Percentiles rank a stretch among this genome's conserved stretches.
phyloP scores from a whole-genome alignment of 1,284 basidiomycete genomes.

The Naganishia cerealis region DNA sequence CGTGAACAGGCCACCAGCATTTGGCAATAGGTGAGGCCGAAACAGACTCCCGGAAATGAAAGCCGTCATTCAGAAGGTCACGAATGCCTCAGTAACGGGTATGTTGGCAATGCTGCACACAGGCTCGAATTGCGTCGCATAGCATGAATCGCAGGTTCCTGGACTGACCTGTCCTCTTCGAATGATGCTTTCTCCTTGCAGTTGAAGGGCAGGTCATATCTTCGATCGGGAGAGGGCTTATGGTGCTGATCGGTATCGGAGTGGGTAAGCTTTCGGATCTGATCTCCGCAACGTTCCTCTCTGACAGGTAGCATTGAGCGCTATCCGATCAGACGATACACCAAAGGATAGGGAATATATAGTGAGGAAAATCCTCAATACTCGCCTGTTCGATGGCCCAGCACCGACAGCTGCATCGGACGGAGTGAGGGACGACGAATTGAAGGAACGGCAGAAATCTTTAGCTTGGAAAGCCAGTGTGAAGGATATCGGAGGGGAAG shows the following conservation, averaged over 20 bases:
- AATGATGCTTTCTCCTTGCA: slow-evolving; percentile 15
- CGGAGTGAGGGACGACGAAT: slow-evolving; percentile 57
- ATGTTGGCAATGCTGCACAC: slow-evolving; percentile 18
- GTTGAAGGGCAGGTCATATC: slow-evolving; percentile 61
- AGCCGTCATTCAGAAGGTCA: slow-evolving; percentile 52
- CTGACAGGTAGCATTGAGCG: not conserved
- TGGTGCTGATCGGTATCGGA: slow-evolving; percentile 84
- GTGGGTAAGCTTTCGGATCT: slow-evolving; percentile 60
- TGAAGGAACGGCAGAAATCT: slow-evolving; percentile 16
- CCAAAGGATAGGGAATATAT: slow-evolving; percentile 67
- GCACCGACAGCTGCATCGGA: slow-evolving; percentile 1
- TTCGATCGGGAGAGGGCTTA: slow-evolving; percentile 74
- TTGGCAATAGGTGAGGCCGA: not conserved
- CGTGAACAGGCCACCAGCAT: too few species aligned
- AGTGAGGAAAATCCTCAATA: slow-evolving; percentile 74
- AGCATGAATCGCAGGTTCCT: not conserved
- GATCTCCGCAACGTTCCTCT: not conserved
- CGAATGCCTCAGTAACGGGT: slow-evolving; percentile 51
- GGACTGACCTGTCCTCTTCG: not conserved
- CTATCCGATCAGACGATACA: slow-evolving; percentile 67
- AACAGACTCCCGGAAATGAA: slow-evolving; percentile 42
- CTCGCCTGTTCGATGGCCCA: slow-evolving; percentile 69
- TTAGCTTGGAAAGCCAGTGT: slow-evolving; percentile 72
- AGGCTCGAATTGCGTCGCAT: slow-evolving; percentile 14
- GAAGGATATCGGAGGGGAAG: slow-evolving; percentile 77